Conservation (phyloP, 768 basidiomycete species). For the Collybia mongolica region DNA sequence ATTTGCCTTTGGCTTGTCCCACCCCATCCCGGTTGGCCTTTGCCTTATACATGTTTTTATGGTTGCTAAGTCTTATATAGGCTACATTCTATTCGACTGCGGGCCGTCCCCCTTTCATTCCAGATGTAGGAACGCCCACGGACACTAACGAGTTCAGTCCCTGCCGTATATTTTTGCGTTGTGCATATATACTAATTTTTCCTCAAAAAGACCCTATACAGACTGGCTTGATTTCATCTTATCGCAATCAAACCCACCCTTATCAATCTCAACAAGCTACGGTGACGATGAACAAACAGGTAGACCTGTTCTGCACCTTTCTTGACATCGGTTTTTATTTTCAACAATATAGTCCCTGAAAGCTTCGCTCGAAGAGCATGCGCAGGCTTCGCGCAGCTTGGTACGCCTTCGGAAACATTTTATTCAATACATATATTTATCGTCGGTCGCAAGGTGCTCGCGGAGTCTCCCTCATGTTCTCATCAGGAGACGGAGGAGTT, state of each 20-base stretch:
- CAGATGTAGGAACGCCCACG: slow-evolving; percentile 37
- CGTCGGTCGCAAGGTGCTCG: slow-evolving; percentile 47
- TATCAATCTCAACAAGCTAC: slow-evolving; percentile 71
- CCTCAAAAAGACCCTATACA: slow-evolving; percentile 18
- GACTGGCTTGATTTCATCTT: slow-evolving; percentile 68
- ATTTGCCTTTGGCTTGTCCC: slow-evolving; percentile 63
- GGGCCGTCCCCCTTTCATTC: slow-evolving; percentile 58
- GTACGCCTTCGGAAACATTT: slow-evolving; percentile 25
- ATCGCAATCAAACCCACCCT: slow-evolving; percentile 42
- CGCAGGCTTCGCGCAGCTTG: slow-evolving; percentile 60
- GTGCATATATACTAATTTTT: neutral
- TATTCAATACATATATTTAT: too few species aligned
- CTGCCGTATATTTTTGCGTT: neutral
- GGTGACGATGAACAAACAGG: slow-evolving; percentile 73
- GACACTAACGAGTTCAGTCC: slow-evolving; percentile 35
- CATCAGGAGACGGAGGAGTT: slow-evolving; percentile 69
- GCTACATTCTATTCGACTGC: slow-evolving; percentile 61
- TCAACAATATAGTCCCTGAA: slow-evolving; percentile 43
- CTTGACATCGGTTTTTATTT: neutral
- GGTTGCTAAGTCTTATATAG: slow-evolving; percentile 11
- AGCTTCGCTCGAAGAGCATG: slow-evolving; percentile 61
- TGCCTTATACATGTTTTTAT: neutral
- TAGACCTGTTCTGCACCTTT: slow-evolving; percentile 17
- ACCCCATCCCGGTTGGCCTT: slow-evolving; percentile 45
- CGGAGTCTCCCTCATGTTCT: slow-evolving; percentile 63